phyloP scores from a whole-genome alignment of 352 stramenopile genomes.

The Phytophthora macrochlamydospora region DNA sequence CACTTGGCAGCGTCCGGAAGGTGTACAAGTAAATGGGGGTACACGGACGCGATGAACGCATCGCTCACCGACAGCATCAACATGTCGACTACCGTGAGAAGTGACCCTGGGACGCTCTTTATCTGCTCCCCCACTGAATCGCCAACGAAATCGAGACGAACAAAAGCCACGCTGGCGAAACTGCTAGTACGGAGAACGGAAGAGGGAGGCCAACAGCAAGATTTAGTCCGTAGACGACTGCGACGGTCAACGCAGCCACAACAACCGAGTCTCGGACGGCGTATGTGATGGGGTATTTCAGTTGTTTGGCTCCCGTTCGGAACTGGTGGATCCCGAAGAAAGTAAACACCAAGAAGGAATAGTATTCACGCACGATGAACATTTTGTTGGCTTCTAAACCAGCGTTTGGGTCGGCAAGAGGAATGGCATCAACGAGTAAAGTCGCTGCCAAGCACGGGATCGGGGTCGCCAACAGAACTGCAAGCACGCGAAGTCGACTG shows the following conservation, averaged over 20 bases:
- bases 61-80: too few relatives aligned
- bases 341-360: slow-evolving; percentile 19
- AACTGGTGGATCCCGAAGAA: slow-evolving; percentile 20
- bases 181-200: too few relatives aligned
- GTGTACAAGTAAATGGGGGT: too few relatives aligned
- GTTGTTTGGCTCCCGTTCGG: not conserved
- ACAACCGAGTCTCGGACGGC: slow-evolving; percentile 2
- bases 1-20: too few relatives aligned
- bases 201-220: too few relatives aligned
- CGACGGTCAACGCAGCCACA: not conserved
- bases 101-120: too few relatives aligned
- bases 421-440: slow-evolving; percentile 14
- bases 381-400: slow-evolving; percentile 11
- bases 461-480: slow-evolving; percentile 13
- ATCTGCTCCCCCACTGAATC: too few relatives aligned
- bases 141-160: too few relatives aligned
- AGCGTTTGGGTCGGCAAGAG: slow-evolving; percentile 8
- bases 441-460: slow-evolving; percentile 23
- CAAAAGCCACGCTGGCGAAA: too few relatives aligned
- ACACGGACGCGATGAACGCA: too few relatives aligned
- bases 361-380: slow-evolving; percentile 19
- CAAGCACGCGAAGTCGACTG: slow-evolving; percentile 1
- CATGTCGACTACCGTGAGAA: too few relatives aligned
- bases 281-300: not conserved
- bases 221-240: too few relatives aligned